These are phyloP conservation scores for Chimonanthus praecox DNA, from an alignment of 164 flowering plant genomes.

Conservation along the genomic window DNA sequence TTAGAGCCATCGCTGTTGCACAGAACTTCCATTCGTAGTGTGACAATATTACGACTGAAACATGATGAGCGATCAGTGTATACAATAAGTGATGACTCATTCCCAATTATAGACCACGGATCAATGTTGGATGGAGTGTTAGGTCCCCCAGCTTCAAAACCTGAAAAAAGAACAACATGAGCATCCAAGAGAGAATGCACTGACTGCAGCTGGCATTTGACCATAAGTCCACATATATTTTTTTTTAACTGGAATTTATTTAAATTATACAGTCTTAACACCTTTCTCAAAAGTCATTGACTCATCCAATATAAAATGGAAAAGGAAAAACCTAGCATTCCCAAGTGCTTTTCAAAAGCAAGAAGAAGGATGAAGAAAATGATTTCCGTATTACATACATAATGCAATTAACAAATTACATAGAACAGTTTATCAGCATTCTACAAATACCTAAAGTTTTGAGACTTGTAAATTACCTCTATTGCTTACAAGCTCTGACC, in stretches of 20 bases:
- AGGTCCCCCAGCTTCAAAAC: conserved; percentile 96
- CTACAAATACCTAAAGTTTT: not conserved
- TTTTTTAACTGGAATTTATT: not conserved
- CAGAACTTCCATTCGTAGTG: conserved; percentile 76
- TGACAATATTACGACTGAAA: conserved; percentile 73
- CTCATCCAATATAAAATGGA: not conserved
- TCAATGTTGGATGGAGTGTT: conserved; percentile 75
- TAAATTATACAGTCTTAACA: not conserved
- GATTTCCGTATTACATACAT: not conserved
- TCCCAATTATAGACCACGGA: conserved; percentile 87
- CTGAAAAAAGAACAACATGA: conserved; percentile 33
- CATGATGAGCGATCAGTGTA: conserved; percentile 78
- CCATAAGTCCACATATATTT: not conserved
- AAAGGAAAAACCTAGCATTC: not conserved
- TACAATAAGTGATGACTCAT: conserved; percentile 49
- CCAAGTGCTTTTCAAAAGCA: not conserved
- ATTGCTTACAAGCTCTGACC: conserved; percentile 97
- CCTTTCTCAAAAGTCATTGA: not conserved
- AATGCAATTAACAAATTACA: not conserved
- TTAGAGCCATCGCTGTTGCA: conserved; percentile 50
- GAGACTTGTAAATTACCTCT: conserved; percentile 36
- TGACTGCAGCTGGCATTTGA: conserved; percentile 1
- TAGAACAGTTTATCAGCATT: not conserved
- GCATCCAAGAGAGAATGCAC: conserved; percentile 8
- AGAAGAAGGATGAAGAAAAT: not conserved